Conservation (phyloP, 176 grass and related monocot species). For the Ensete ventricosum region DNA sequence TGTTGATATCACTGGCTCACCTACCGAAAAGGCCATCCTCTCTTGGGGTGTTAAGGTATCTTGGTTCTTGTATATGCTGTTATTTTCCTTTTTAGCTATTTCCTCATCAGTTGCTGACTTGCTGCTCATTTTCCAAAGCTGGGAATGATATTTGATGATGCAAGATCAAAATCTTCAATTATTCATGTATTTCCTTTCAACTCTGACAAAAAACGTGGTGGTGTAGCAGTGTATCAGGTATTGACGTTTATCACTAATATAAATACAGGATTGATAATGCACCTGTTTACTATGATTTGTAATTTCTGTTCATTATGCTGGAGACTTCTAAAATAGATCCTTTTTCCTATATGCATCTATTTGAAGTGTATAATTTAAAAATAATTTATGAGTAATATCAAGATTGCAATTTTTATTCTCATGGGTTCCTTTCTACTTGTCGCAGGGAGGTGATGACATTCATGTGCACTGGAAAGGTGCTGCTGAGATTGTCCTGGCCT, state of each 20-base stretch:
- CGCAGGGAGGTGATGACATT: conserved; percentile 58
- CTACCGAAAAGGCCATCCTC: conserved; percentile 91
- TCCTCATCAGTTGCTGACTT: conserved; percentile 18
- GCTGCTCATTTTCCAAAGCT: conserved; percentile 35
- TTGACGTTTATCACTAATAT: conserved; percentile 15
- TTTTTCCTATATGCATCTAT: too few relatives aligned
- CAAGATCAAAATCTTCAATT: conserved; percentile 69
- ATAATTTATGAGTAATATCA: neutral
- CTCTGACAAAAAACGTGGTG: conserved; percentile 89
- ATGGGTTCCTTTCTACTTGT: conserved; percentile 7
- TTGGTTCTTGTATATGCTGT: conserved; percentile 1
- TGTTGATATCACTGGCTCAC: conserved; percentile 82
- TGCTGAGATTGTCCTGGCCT: conserved; percentile 79
- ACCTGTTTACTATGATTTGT: neutral
- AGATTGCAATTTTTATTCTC: neutral
- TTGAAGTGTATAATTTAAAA: too few relatives aligned
- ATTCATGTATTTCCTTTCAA: conserved; percentile 89
- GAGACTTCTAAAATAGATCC: neutral
- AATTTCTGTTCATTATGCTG: neutral
- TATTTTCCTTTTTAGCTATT: conserved; percentile 13
- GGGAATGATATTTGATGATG: conserved; percentile 81
- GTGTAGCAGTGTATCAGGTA: conserved; percentile 86
- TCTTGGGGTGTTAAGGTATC: conserved; percentile 82
- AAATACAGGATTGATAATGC: neutral
- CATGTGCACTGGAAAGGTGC: conserved; percentile 97